These are phyloP conservation scores for Sphaerulina vaccinii DNA, from an alignment of 2,329 filamentous ascomycete species.

Conservation along the genomic window DNA sequence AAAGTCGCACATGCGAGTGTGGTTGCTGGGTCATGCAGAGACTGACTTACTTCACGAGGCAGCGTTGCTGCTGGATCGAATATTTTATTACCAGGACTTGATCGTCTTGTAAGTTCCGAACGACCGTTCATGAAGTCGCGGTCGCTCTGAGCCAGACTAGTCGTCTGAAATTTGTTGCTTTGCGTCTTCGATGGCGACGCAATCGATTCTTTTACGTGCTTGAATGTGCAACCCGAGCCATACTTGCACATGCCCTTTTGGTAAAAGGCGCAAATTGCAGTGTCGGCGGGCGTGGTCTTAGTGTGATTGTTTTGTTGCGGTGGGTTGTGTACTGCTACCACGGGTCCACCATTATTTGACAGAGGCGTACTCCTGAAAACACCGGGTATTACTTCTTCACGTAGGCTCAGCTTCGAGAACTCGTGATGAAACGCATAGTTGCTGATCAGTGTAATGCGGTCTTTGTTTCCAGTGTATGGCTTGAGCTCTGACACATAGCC, in stretches of 20 bases:
- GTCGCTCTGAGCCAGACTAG: constrained; percentile 18
- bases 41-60: constrained; percentile 5
- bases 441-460: constrained; percentile 56
- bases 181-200: constrained; percentile 9
- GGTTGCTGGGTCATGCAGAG: background rate
- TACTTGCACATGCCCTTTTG: constrained; percentile 35
- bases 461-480: constrained; percentile 49
- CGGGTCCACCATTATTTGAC: background rate
- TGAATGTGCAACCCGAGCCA: constrained; percentile 31
- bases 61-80: background rate
- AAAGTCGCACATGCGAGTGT: too few species aligned
- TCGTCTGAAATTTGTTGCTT: constrained; percentile 13
- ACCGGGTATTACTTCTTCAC: constrained; percentile 51
- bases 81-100: background rate
- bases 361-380: constrained; percentile 52
- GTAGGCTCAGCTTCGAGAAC: constrained; percentile 53
- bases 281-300: background rate
- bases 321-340: background rate
- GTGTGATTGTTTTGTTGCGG: background rate
- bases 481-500: constrained; percentile 59
- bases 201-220: constrained; percentile 27
- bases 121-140: constrained; percentile 24
- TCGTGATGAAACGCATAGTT: constrained; percentile 54
- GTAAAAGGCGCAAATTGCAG: constrained; percentile 28
- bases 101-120: background rate